Evolutionary conservation across 768 basidiomycete genomes (phyloP).

Genomic region (Amanita inopinata): DNA sequence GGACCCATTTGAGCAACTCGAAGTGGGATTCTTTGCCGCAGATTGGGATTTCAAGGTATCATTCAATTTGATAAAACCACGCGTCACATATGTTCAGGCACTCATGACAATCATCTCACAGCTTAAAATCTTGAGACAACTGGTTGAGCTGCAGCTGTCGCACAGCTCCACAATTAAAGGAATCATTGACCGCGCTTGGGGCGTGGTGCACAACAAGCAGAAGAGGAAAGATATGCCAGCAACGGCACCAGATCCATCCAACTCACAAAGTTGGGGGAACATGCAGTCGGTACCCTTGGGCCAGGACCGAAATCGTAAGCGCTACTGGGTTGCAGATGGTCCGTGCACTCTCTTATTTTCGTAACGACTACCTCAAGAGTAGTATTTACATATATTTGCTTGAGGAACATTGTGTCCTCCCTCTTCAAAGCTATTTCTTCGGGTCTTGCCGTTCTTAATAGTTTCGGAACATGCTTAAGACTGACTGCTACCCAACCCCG

Average conservation of each 20-base stretch:
- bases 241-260: slow-evolving; percentile 44
- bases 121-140: slow-evolving; percentile 76
- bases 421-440: slow-evolving; percentile 32
- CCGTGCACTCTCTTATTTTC: slow-evolving; percentile 42
- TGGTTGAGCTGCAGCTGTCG: slow-evolving; percentile 75
- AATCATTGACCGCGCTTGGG: slow-evolving; percentile 78
- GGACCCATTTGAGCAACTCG: slow-evolving; percentile 59
- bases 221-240: slow-evolving; percentile 64
- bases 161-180: slow-evolving; percentile 62
- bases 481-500: slow-evolving; percentile 18
- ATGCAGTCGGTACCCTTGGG: slow-evolving; percentile 65
- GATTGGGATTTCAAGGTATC: slow-evolving; percentile 74
- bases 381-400: slow-evolving; percentile 73
- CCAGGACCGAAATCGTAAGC: slow-evolving; percentile 64
- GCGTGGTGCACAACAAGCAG: slow-evolving; percentile 74
- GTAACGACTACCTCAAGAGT: slow-evolving; percentile 15
- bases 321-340: slow-evolving; percentile 88
- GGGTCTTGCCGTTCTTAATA: slow-evolving; percentile 26
- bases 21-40: slow-evolving; percentile 72
- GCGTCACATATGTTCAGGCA: slow-evolving; percentile 6
- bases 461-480: slow-evolving; percentile 17
- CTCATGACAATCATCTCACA: slow-evolving; percentile 21
- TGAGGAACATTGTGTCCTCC: slow-evolving; percentile 32
- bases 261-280: slow-evolving; percentile 56
- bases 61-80: slow-evolving; percentile 22